Evolutionary conservation across 805 yeast species (phyloP), one percentile per base, ranked within the genome.

Genomic region (Myxozyma nipponensis): DNA sequence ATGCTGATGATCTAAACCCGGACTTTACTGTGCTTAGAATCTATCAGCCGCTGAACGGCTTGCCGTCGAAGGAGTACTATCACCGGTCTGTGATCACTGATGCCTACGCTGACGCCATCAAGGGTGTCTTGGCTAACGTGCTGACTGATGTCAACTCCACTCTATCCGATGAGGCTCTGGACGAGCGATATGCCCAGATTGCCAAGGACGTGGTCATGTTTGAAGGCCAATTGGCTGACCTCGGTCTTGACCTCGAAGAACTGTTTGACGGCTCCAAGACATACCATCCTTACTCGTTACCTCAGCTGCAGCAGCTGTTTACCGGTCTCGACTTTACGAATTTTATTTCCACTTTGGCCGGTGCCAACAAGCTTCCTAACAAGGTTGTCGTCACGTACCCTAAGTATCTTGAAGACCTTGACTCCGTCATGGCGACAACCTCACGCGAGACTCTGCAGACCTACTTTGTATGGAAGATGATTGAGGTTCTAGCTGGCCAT

Each of bases 11-110:
- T 41, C 46, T 49, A 50, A 25, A 54, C 39, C 59, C 59, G 5
- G 59, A 55, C 39, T 46, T 34, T 46, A 49, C 39, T n/a, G 40
- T 36, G 5, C 43, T 55, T 24, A 45, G 36, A 23, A 28, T 55
- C 17, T 46, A 45, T 39, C 59, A 55, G 47, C 47, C 50, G 17
- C 39, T 53, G 24, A 55, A 55, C 46, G 59, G 59, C n/a, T 35
- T 55, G 37, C 59, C 59, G 19, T 55, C 59, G 7, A 49, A 49
- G 44, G 54, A 55, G 42, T 55, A 55, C 52, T 55, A 55, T 41
- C 13, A 36, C 15, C 39, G 36, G 23, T 39, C 47, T 17, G 34
- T 37, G 18, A 39, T 55, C 17, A 26, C 48, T 18, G 50, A 34
- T n/a, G 42, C 35, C 7, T 55, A 55, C 36, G 43, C 42, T 22